Base-by-base conservation (phyloP, 371 early-diverging fungal species). In the Mucor indicus region DNA sequence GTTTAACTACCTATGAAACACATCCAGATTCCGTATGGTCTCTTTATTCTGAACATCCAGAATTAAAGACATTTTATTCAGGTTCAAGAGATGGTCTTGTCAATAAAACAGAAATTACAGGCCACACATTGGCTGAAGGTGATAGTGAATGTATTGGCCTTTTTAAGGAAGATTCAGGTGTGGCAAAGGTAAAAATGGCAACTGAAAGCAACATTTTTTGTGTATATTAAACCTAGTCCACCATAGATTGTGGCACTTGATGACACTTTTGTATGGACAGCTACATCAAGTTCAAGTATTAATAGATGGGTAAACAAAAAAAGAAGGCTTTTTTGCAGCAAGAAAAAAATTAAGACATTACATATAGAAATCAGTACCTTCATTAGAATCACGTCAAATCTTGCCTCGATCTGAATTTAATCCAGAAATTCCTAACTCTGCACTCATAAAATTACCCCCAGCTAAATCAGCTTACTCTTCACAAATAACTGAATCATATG, bases 21-120 rank as follows among this genome's bases (percentile, higher is more conserved):
- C 90, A 90, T 47, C 75, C 81, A n/a, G 92, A 90, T 49, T 87
- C 93, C 4, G 91, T 96, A 2, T 98, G 96, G 96, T 82, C 90
- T 9, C 69, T 98, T 19, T 83, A 81, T 53, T 90, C 95, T 6
- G 77, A 82, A 39, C 85, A 92, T 57, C 91, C 96, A 17, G 79
- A 84, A 22, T 72, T 96, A 53, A 79, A 81, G 24, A 86, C 86
- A 3, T 98, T 96, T 62, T 95, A 93, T 69, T 89, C 93, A 13
- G 97, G 95, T 4, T 85, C 91, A 22, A 81, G 88, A 47, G 94
- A 94, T 62, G 98, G 98, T 8, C 58, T 89, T 44, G 89, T 98
- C 10, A 89, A 90, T 10, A 94, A 89, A 45, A 86, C 87, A 3
- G 62, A 77, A 37, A 55, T 74, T 16, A 49, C 62, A 7, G 71